These are phyloP conservation scores for Aspergillus brasiliensis DNA, from an alignment of 2,329 filamentous ascomycete species.

Conservation along the genomic window DNA sequence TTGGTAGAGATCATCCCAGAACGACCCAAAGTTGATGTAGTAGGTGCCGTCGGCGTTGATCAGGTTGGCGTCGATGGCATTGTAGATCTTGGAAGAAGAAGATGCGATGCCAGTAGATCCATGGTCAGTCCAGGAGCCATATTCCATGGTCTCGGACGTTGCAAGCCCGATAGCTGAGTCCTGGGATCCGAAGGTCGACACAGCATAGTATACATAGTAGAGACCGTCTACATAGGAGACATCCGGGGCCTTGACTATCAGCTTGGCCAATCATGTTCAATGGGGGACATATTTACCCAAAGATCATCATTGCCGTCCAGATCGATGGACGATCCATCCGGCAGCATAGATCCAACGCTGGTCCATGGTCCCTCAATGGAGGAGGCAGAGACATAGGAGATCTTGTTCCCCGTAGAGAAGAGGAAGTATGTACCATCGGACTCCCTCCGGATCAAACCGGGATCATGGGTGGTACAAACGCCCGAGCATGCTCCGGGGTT, in stretches of 20 bases:
- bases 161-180: constrained; percentile 64
- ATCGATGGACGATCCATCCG: constrained; percentile 49
- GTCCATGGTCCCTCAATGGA: constrained; percentile 55
- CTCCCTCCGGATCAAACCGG: constrained; percentile 49
- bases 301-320: constrained; percentile 51
- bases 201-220: constrained; percentile 69
- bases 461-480: constrained; percentile 48
- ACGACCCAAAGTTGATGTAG: constrained; percentile 66
- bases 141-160: constrained; percentile 48
- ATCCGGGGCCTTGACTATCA: constrained; percentile 60
- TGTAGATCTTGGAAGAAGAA: constrained; percentile 50
- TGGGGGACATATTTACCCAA: constrained; percentile 44
- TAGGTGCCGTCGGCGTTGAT: constrained; percentile 46
- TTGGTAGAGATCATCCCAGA: constrained; percentile 68
- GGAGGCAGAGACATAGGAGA: constrained; percentile 53
- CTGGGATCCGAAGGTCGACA: constrained; percentile 64
- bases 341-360: constrained; percentile 50
- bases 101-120: constrained; percentile 41
- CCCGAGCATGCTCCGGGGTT: constrained; percentile 35
- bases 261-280: not conserved
- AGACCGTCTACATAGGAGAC: constrained; percentile 57
- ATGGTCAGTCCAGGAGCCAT: constrained; percentile 36
- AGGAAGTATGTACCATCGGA: constrained; percentile 56
- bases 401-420: constrained; percentile 55
- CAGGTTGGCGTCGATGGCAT: constrained; percentile 63